Percentiles rank a stretch among this genome's conserved stretches.
Evolutionary conservation across 2,329 filamentous ascomycete genomes (phyloP).

Genomic region (Bimuria novae-zelandiae): DNA sequence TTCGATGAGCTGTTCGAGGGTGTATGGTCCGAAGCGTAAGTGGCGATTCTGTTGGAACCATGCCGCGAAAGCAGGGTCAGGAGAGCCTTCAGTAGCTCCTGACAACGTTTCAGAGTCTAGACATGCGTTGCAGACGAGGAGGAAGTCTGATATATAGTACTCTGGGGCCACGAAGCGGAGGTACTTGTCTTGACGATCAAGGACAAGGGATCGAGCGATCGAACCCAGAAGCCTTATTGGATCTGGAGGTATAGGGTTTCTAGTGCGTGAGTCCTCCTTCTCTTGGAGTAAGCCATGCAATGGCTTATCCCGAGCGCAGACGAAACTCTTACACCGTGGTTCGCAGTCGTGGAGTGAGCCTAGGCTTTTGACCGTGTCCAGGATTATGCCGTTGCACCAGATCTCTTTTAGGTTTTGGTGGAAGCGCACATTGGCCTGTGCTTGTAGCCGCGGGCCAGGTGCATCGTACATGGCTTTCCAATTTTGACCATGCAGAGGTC

Average conservation of each 20-base stretch:
- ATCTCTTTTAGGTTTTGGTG: conserved; percentile 27
- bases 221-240: conserved; percentile 19
- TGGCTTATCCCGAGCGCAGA: conserved; percentile 18
- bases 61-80: conserved; percentile 32
- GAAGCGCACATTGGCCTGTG: conserved; percentile 27
- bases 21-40: conserved; percentile 20
- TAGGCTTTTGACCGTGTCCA: conserved; percentile 30
- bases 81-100: neutral
- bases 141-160: conserved; percentile 32
- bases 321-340: conserved; percentile 31
- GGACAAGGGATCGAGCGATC: conserved; percentile 31
- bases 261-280: neutral
- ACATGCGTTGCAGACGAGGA: conserved; percentile 30
- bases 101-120: conserved; percentile 15
- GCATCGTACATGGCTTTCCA: conserved; percentile 35
- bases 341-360: conserved; percentile 32
- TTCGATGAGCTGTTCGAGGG: conserved; percentile 21
- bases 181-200: conserved; percentile 40
- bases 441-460: conserved; percentile 23
- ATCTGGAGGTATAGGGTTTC: conserved; percentile 12
- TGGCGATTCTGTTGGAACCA: conserved; percentile 33
- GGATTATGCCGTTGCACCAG: conserved; percentile 29
- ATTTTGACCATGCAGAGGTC: conserved; percentile 24
- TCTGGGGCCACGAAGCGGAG: conserved; percentile 30
- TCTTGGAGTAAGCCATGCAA: conserved; percentile 24